Base-by-base conservation (phyloP, 2,329 filamentous ascomycete genomes). In the Gnomoniopsis smithogilvyi region DNA sequence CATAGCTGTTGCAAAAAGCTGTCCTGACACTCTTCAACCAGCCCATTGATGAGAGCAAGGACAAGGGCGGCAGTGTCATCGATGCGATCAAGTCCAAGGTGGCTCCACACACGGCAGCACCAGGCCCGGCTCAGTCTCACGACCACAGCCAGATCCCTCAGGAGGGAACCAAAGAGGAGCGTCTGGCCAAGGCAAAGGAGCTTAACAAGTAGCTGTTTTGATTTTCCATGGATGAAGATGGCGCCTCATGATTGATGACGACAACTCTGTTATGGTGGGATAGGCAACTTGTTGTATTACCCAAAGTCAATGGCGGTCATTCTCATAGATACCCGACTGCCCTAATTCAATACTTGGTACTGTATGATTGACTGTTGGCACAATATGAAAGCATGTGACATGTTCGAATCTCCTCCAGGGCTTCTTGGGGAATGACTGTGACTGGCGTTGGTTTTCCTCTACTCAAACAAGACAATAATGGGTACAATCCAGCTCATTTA, bases 161-260 rank as follows among this genome's bases (percentile, higher is more conserved):
- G 70, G 83, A 87, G 74, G 85, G 84, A 17, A 84, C 81, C 60
- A 89, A 88, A 73, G 87, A 89, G 70, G 88, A 91, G 67, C 82
- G 88, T 56, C 76, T 80, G 67, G 85, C 81, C 14, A 86, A 84
- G 71, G 86, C 85, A 62, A 76, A 85, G 70, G 84, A 83, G 67
- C 67, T 91, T 72, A 91, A 91, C 78, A 85, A 62, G 34, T 62
- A 62, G 51, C 26, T 58, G 30, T 46, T 47, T 21, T 51, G 52
- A 47, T 10, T 47, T 21, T 6, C 6, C 19, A n/a, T n/a, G 10
- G 45, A 19, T 24, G 24, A 10, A 47, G 6, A 11, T 11, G 21
- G 45, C 19, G 12, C 21, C 45, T 47, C 6, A 24, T 47, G 45
- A 47, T 24, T 19, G 19, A 15, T 19, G 19, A 15, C 19, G 45